Evolutionary conservation across 2,329 filamentous ascomycete genomes (phyloP).

Genomic region (Leptographium lundbergii): DNA sequence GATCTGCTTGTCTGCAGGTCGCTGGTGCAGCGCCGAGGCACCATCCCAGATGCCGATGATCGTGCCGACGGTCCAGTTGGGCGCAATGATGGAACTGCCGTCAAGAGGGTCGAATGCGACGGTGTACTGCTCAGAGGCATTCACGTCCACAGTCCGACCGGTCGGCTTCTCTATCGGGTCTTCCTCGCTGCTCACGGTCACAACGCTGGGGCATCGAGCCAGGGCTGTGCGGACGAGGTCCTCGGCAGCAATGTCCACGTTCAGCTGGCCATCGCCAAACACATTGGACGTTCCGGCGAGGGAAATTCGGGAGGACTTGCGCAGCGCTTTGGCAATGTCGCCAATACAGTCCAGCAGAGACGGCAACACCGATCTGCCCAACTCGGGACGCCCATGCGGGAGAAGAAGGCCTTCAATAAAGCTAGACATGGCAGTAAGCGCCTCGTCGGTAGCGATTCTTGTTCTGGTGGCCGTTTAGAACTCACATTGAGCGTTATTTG

Average conservation of each 20-base stretch:
- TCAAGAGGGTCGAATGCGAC: slow-evolving; percentile 52
- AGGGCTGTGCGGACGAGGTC: slow-evolving; percentile 31
- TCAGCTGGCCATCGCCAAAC: slow-evolving; percentile 35
- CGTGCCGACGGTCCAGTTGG: slow-evolving; percentile 46
- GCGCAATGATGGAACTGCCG: slow-evolving; percentile 46
- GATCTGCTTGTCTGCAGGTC: slow-evolving; percentile 28
- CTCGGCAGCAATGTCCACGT: slow-evolving; percentile 34
- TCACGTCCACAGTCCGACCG: slow-evolving; percentile 3
- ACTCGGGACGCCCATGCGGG: slow-evolving; percentile 8
- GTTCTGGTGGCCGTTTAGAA: not conserved
- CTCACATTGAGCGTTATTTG: not conserved
- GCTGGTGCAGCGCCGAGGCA: slow-evolving; percentile 26
- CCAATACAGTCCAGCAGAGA: slow-evolving; percentile 31
- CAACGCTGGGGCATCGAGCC: slow-evolving; percentile 28
- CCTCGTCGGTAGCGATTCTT: too few species aligned
- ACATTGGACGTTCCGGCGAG: slow-evolving; percentile 35
- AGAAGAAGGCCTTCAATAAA: not conserved
- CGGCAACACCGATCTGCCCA: slow-evolving; percentile 34
- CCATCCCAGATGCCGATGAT: slow-evolving; percentile 50
- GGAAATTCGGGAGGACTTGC: slow-evolving; percentile 30
- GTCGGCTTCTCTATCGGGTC: slow-evolving; percentile 37
- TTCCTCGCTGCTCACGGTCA: slow-evolving; percentile 46
- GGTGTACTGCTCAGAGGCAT: slow-evolving; percentile 33
- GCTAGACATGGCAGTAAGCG: not conserved
- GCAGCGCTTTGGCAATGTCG: slow-evolving; percentile 30